phyloP scores from a whole-genome alignment of 2,329 filamentous ascomycete genomes.

The Alternaria tenuissima region DNA sequence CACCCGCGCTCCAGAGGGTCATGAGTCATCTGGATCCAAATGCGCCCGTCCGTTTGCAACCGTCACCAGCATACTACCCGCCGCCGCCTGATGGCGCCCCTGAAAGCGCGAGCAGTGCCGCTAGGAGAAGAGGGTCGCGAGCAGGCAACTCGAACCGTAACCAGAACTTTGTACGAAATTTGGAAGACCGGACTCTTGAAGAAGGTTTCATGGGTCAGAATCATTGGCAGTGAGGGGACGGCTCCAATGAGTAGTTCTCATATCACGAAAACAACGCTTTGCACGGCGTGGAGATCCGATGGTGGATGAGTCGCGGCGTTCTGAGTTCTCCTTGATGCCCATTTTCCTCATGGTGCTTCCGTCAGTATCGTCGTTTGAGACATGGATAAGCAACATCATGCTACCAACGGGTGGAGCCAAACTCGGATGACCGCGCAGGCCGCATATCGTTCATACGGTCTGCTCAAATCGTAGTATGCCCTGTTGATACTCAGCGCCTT shows the following conservation, averaged over 20 bases:
- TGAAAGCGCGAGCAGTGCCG: conserved; percentile 69
- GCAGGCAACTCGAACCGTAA: conserved; percentile 68
- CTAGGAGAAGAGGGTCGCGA: conserved; percentile 79
- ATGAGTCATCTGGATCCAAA: conserved; percentile 95
- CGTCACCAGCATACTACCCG: conserved; percentile 96
- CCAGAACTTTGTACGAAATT: conserved; percentile 90
- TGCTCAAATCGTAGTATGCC: conserved; percentile 14
- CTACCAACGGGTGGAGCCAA: conserved; percentile 7
- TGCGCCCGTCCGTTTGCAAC: conserved; percentile 91
- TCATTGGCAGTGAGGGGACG: conserved; percentile 70
- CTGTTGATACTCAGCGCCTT: conserved; percentile 16
- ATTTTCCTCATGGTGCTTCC: conserved; percentile 11
- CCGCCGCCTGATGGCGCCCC: conserved; percentile 85
- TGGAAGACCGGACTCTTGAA: conserved; percentile 93
- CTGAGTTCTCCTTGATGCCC: conserved; percentile 17
- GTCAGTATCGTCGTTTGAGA: conserved; percentile 16
- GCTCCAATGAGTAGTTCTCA: conserved; percentile 17
- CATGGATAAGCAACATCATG: conserved; percentile 13
- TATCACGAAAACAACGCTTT: conserved; percentile 8
- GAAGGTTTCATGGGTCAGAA: conserved; percentile 80
- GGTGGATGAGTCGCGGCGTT: conserved; percentile 15
- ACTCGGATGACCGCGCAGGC: conserved; percentile 16
- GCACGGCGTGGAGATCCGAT: conserved; percentile 5
- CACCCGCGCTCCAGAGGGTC: conserved; percentile 89
- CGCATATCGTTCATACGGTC: conserved; percentile 21